These are phyloP conservation scores for Sporisorium exsertum DNA, from an alignment of 1,284 basidiomycete species.

Conservation along the genomic window DNA sequence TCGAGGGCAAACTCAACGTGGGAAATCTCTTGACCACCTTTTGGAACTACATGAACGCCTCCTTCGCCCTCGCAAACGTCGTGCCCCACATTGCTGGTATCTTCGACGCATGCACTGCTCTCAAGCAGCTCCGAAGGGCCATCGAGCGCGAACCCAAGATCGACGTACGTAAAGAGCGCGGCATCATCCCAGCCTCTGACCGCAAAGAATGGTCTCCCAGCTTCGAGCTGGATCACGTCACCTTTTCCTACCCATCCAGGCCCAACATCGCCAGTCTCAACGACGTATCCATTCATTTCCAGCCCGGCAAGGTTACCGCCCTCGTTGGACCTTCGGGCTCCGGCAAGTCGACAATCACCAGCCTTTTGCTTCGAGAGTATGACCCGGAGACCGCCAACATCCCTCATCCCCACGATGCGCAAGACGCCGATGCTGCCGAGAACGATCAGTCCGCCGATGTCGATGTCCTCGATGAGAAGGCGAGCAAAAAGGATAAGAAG, in stretches of 20 bases:
- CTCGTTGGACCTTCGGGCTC: constrained; percentile 68
- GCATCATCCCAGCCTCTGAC: constrained; percentile 28
- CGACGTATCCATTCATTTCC: constrained; percentile 54
- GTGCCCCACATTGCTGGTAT: constrained; percentile 63
- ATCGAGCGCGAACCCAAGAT: constrained; percentile 66
- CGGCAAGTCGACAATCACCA: constrained; percentile 70
- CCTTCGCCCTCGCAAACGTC: constrained; percentile 65
- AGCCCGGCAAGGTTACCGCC: constrained; percentile 65
- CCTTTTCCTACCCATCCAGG: constrained; percentile 64
- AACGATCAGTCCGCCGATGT: constrained; percentile 10
- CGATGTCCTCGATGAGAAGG: neutral
- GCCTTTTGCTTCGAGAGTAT: constrained; percentile 70
- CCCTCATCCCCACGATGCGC: constrained; percentile 41
- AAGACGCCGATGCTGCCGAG: constrained; percentile 20
- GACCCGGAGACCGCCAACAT: constrained; percentile 68
- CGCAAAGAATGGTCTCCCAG: constrained; percentile 43
- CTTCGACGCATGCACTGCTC: constrained; percentile 54
- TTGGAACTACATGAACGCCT: constrained; percentile 63
- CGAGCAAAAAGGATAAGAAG: constrained; percentile 14
- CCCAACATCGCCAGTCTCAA: constrained; percentile 56
- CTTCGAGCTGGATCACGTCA: constrained; percentile 59
- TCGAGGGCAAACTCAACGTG: constrained; percentile 45
- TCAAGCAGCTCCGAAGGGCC: constrained; percentile 53
- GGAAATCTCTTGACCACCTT: constrained; percentile 61
- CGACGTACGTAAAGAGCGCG: constrained; percentile 58